Evolutionary conservation across 495 filamentous ascomycete species (phyloP), one percentile per base, ranked within the genome.

Genomic region (Pyrenula aspistea): DNA sequence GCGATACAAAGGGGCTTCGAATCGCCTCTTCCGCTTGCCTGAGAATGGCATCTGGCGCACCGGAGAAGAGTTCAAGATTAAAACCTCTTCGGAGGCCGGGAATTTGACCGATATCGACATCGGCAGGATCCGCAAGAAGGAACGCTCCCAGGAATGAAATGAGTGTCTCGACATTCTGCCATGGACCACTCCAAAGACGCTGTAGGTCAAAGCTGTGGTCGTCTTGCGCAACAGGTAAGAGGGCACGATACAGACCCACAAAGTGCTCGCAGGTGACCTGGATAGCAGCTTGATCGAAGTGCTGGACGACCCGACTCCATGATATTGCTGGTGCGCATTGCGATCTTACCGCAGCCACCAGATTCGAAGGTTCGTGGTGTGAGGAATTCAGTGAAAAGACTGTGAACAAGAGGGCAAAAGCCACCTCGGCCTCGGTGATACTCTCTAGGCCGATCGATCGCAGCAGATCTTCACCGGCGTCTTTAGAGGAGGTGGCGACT

Each of bases 61-160:
- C 80, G 51, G 82, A 76, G 62, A 91, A 96, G 31, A 91, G 84
- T 23, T 89, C 82, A 11, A 82, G 57, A 15, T 83, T 82, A 68
- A 95, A 95, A 1, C 90, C 85, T 31, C 79, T 77, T 54, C 88
- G 82, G 21, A 96, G 77, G 22, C 85, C 80, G 2, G 88, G 90
- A 53, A 96, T 91, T 50, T 85, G 84, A 20, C 83, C 85, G 2
- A 84, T 84, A 69, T 96, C 91, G 11, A 95, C 74, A 53, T 89
- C 80, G 10, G 89, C 83, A 2, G 83, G 78, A 52, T 73, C 74
- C 51, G 86, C 71, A 1, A 83, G 83, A 0, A 88, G 73, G 64
- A 88, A 96, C 8, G 90, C 88, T 57, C 83, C 84, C 47, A 96
- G 74, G 64, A 99, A 94, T 12, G 88, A 93, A 54, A 97, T 78